These are phyloP conservation scores for Trichoderma atrobrunneum DNA, from an alignment of 2,329 filamentous ascomycete genomes.

Conservation along the genomic window DNA sequence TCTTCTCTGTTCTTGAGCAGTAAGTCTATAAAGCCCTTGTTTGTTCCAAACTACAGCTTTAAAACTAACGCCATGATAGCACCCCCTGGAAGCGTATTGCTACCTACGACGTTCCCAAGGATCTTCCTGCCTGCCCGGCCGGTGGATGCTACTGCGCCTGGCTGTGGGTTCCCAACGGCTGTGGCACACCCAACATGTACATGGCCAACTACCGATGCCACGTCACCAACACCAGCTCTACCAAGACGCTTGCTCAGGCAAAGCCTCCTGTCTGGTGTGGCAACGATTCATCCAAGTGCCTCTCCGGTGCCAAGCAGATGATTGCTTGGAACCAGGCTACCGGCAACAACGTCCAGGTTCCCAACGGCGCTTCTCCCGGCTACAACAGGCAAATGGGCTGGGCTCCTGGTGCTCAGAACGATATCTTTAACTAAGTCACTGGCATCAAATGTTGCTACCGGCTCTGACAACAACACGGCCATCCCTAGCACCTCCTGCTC, in stretches of 20 bases:
- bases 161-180: slow-evolving; percentile 27
- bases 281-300: slow-evolving; percentile 38
- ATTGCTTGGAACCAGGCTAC: slow-evolving; percentile 42
- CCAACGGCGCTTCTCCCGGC: slow-evolving; percentile 25
- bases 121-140: slow-evolving; percentile 25
- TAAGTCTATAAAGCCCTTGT: slow-evolving; percentile 24
- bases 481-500: not conserved
- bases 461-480: not conserved
- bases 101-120: slow-evolving; percentile 24
- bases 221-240: slow-evolving; percentile 40
- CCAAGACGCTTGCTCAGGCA: slow-evolving; percentile 36
- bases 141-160: slow-evolving; percentile 29
- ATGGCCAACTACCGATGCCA: slow-evolving; percentile 49
- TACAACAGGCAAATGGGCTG: slow-evolving; percentile 31
- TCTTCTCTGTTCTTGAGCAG: slow-evolving; percentile 43
- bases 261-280: slow-evolving; percentile 41
- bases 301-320: slow-evolving; percentile 48
- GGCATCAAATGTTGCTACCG: not conserved
- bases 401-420: slow-evolving; percentile 27
- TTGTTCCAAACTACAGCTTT: not conserved
- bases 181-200: slow-evolving; percentile 32
- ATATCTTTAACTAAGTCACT: slow-evolving; percentile 24
- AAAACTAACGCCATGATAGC: slow-evolving; percentile 3
- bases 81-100: slow-evolving; percentile 26
- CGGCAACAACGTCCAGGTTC: slow-evolving; percentile 30